Percentiles rank a stretch among this genome's conserved stretches.
Conservation (phyloP, 345 rosid species). For the Gossypium thurberi region DNA sequence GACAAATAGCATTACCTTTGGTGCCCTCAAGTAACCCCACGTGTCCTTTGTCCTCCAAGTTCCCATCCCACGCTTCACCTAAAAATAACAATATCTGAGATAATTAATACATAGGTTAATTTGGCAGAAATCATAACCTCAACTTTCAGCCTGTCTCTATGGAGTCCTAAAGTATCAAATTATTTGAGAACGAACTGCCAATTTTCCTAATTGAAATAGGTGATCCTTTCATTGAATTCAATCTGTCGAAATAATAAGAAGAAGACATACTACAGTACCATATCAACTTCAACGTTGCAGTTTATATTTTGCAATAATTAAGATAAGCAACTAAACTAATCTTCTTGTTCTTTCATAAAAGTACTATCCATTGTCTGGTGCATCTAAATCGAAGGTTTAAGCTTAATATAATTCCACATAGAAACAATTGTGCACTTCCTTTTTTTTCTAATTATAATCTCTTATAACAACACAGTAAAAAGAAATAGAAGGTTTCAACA, state of each 20-base stretch:
- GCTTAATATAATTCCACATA: background rate
- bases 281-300: background rate
- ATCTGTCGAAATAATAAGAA: background rate
- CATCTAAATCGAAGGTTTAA: background rate
- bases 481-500: background rate
- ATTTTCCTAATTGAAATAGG: background rate
- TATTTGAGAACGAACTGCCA: background rate
- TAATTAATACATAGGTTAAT: conserved; percentile 1
- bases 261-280: background rate
- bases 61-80: conserved; percentile 29
- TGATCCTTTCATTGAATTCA: background rate
- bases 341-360: background rate
- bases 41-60: conserved; percentile 21
- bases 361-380: background rate
- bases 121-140: background rate
- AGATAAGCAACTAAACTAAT: background rate
- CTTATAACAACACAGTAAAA: background rate
- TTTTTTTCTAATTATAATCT: background rate
- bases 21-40: conserved; percentile 28
- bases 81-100: background rate
- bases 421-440: background rate
- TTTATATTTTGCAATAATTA: background rate
- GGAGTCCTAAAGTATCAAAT: background rate
- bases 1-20: conserved; percentile 26
- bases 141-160: background rate